phyloP scores from a whole-genome alignment of 192 early-diverging fungal genomes.

The Oehlia diaphana region DNA sequence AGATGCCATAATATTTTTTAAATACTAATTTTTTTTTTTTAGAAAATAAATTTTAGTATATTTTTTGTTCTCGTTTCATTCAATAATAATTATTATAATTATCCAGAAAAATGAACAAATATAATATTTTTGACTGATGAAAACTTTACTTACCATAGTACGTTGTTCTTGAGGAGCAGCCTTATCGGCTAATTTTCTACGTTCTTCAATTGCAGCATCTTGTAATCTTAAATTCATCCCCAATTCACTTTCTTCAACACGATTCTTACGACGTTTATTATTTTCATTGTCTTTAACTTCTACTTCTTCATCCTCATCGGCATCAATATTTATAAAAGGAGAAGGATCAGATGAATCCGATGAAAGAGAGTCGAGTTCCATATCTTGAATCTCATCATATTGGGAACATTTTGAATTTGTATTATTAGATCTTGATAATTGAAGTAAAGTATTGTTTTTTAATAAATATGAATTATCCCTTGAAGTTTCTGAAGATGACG shows the following conservation, averaged over 20 bases:
- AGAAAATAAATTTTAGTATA: neutral
- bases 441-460: constrained; percentile 8
- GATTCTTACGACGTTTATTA: neutral
- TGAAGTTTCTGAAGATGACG: neutral
- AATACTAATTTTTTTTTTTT: neutral
- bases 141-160: neutral
- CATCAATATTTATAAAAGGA: constrained; percentile 15
- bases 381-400: constrained; percentile 14
- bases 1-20: neutral
- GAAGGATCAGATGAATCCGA: neutral
- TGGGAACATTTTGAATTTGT: neutral
- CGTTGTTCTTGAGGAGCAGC: neutral
- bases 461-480: neutral
- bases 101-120: no score
- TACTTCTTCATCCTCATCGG: neutral
- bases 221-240: constrained; percentile 6
- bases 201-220: constrained; percentile 7
- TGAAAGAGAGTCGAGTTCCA: constrained; percentile 12
- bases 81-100: no score
- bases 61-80: no score
- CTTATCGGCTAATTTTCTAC: neutral
- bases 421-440: neutral
- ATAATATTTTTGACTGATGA: no score
- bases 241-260: constrained; percentile 1
- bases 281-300: neutral